phyloP scores from a whole-genome alignment of 2,329 filamentous ascomycete genomes.

The Penicillium sp. region DNA sequence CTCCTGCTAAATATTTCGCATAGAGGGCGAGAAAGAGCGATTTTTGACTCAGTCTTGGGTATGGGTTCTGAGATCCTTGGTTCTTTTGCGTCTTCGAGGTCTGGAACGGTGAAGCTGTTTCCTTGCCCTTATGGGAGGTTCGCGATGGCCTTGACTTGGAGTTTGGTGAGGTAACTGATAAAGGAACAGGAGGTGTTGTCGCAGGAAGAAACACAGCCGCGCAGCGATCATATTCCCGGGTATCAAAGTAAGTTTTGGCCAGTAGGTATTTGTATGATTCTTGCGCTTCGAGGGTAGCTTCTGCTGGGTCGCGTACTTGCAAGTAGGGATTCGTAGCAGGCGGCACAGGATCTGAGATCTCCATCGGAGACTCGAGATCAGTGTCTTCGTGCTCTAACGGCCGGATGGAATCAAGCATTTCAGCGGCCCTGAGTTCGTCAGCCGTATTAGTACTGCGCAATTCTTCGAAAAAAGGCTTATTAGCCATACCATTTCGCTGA shows the following conservation, averaged over 20 bases:
- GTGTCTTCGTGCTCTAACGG: slow-evolving; percentile 57
- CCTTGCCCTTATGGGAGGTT: slow-evolving; percentile 58
- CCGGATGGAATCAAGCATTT: slow-evolving; percentile 82
- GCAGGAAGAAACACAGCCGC: slow-evolving; percentile 85
- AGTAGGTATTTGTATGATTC: slow-evolving; percentile 83
- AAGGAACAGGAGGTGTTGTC: slow-evolving; percentile 67
- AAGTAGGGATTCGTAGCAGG: slow-evolving; percentile 52
- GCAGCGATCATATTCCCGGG: slow-evolving; percentile 90
- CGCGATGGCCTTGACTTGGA: slow-evolving; percentile 41
- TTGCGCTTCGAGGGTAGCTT: slow-evolving; percentile 71
- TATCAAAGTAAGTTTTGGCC: slow-evolving; percentile 93
- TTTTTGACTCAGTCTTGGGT: slow-evolving; percentile 72
- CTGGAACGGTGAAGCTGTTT: slow-evolving; percentile 50
- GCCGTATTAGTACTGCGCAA: slow-evolving; percentile 12
- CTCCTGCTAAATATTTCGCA: slow-evolving; percentile 86
- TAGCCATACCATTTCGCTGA: slow-evolving; percentile 81
- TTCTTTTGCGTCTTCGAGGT: slow-evolving; percentile 40
- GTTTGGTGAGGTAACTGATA: slow-evolving; percentile 42
- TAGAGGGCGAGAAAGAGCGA: slow-evolving; percentile 90
- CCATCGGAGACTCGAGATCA: slow-evolving; percentile 60
- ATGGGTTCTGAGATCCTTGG: slow-evolving; percentile 37
- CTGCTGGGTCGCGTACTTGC: slow-evolving; percentile 64
- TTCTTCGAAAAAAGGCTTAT: not conserved
- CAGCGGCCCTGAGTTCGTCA: slow-evolving; percentile 70
- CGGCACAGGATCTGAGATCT: slow-evolving; percentile 50